These are phyloP conservation scores for Breviolum minutum DNA, from an alignment of 73 alveolate species.

Conservation along the genomic window DNA sequence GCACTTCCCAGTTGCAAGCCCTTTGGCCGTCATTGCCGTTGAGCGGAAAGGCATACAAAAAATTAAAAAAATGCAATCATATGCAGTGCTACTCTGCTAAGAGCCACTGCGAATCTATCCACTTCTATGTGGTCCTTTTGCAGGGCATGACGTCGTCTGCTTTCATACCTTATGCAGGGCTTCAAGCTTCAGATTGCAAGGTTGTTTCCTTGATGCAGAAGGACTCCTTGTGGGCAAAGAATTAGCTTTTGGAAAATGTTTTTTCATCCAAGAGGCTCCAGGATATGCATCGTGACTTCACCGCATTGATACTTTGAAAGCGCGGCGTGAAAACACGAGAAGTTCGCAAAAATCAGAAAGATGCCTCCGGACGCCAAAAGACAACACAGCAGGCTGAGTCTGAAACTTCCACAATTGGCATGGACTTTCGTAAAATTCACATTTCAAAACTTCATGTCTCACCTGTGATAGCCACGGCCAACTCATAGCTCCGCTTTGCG, in stretches of 20 bases:
- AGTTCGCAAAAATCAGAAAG: slow-evolving; percentile 66
- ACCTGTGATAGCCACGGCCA: slow-evolving; percentile 90
- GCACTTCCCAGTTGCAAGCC: too few species aligned
- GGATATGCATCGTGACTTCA: slow-evolving; percentile 73
- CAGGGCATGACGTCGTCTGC: slow-evolving; percentile 59
- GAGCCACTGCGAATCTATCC: too few species aligned
- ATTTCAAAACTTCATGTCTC: too few species aligned
- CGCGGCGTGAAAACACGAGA: slow-evolving; percentile 85
- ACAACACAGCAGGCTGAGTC: too few species aligned
- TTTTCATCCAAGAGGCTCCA: slow-evolving; percentile 39
- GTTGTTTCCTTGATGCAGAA: too few species aligned
- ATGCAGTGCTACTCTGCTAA: too few species aligned
- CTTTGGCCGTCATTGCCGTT: too few species aligned
- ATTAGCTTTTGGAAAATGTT: not conserved
- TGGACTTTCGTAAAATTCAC: too few species aligned
- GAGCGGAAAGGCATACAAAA: too few species aligned
- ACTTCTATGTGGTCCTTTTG: not conserved
- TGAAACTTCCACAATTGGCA: too few species aligned
- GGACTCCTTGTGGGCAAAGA: too few species aligned
- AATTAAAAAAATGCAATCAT: too few species aligned
- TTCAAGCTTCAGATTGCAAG: not conserved
- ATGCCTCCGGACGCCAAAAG: slow-evolving; percentile 10
- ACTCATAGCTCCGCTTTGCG: slow-evolving; percentile 73
- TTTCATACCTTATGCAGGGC: slow-evolving; percentile 45
- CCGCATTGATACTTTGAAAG: slow-evolving; percentile 65